Evolutionary conservation across 805 yeast genomes (phyloP).

Genomic region (Candida dajiaensis): DNA sequence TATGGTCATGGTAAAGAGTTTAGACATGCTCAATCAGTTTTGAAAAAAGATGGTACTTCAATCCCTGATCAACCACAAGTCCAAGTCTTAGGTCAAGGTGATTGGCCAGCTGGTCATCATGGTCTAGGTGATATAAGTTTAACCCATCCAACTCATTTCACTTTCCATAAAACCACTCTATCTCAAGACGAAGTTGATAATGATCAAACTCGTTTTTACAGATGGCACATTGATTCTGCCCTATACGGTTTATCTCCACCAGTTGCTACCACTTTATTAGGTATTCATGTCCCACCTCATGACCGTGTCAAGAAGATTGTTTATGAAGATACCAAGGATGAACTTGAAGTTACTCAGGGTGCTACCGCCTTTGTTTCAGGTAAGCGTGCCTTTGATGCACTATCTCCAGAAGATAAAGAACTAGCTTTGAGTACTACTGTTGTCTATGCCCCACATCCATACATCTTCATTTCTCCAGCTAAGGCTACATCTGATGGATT

Average conservation of each 20-base stretch:
- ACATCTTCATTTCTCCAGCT: slow-evolving; percentile 76
- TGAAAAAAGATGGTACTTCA: slow-evolving; percentile 74
- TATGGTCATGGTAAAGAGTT: slow-evolving; percentile 86
- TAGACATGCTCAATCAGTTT: slow-evolving; percentile 58
- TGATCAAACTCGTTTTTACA: slow-evolving; percentile 73
- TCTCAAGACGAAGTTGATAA: slow-evolving; percentile 54
- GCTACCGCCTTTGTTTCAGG: slow-evolving; percentile 90
- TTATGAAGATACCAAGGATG: slow-evolving; percentile 63
- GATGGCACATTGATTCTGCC: slow-evolving; percentile 95
- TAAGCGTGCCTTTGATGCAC: slow-evolving; percentile 63
- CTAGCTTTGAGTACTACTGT: slow-evolving; percentile 75
- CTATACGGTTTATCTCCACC: slow-evolving; percentile 84
- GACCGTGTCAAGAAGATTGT: slow-evolving; percentile 56
- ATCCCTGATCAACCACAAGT: slow-evolving; percentile 85
- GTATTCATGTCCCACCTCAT: slow-evolving; percentile 71
- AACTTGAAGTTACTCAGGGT: slow-evolving; percentile 66
- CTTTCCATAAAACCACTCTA: slow-evolving; percentile 68
- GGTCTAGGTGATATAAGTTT: slow-evolving; percentile 53
- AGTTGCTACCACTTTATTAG: slow-evolving; percentile 75
- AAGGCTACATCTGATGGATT: slow-evolving; percentile 82
- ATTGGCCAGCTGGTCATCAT: slow-evolving; percentile 51
- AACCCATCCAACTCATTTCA: slow-evolving; percentile 80
- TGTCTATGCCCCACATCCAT: slow-evolving; percentile 90
- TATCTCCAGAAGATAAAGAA: slow-evolving; percentile 65
- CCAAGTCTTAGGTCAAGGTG: slow-evolving; percentile 83